Base-by-base conservation (phyloP, 2,329 filamentous ascomycete species). In the Cordyceps javanica region DNA sequence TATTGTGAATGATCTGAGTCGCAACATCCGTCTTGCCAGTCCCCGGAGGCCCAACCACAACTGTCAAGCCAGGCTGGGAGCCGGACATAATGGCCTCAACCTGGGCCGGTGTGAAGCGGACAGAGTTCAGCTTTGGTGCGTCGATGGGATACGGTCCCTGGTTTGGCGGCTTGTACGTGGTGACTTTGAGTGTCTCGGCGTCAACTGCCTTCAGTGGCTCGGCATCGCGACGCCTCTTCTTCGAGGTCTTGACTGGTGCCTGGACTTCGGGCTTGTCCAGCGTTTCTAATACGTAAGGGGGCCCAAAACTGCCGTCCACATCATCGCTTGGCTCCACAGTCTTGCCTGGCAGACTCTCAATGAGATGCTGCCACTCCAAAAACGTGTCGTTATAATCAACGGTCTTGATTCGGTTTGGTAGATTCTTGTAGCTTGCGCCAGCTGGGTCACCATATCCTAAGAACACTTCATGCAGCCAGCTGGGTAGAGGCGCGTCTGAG, bases 1-100 rank as follows among this genome's bases (percentile, higher is more conserved):
- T 89, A 71, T 97, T 97, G 76, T 90, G 97, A 74, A 99, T 99
- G 69, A 97, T 95, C 72, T 99, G 94, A 5, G 93, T 97, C 49
- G 91, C 92, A 55, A 99, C 94, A 72, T 99, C 94, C n/a, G 94
- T 99, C 77, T 99, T 99, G 61, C 95, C 94, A 7, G 94, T 99
- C 56, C 94, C 94, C 8, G 94, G 94, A 55, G 94, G 94, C 1
- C 94, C 94, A 61, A 99, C 90, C 64, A 99, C 88, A 49, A 99
- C 83, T 1, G 93, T 97, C 53, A 99, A 79, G 21, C 95, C 94
- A 36, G 94, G 93, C 66, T 99, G 95, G 7, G 90, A 92, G 21
- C 94, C 94, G 41, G 93, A 97, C 60, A 89, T 86, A 66, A 99
- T 94, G 26, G 94, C 94, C 70, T 97, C 90, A 28, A 96, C 82